Evolutionary conservation across 768 basidiomycete genomes (phyloP).

Genomic region (Suillus spraguei): DNA sequence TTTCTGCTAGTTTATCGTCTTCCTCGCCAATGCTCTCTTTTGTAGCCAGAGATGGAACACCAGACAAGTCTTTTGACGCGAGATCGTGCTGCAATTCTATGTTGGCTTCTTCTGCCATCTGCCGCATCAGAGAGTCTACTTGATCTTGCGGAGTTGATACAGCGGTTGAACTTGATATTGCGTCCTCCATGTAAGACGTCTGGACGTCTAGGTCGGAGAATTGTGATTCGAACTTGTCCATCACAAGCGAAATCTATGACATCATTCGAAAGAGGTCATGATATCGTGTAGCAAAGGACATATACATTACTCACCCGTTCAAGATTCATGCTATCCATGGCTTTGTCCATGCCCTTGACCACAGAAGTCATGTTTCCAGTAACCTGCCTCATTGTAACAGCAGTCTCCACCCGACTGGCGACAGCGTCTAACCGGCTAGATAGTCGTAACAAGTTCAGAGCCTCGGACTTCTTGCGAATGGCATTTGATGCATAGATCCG

Average conservation of each 20-base stretch:
- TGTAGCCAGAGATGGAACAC: constrained; percentile 56
- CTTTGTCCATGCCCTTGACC: constrained; percentile 97
- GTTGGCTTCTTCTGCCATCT: constrained; percentile 96
- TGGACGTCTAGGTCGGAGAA: constrained; percentile 98
- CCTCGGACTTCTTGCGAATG: constrained; percentile 96
- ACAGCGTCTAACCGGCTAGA: constrained; percentile 96
- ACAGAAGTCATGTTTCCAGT: constrained; percentile 97
- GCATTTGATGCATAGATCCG: constrained; percentile 98
- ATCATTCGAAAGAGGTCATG: constrained; percentile 1
- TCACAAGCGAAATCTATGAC: constrained; percentile 89
- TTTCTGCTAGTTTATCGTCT: constrained; percentile 80
- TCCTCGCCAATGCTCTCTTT: constrained; percentile 69
- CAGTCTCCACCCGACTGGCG: constrained; percentile 95
- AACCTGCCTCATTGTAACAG: constrained; percentile 96
- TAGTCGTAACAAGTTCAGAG: constrained; percentile 87
- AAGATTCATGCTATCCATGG: constrained; percentile 99
- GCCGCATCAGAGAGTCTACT: constrained; percentile 87
- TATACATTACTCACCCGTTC: constrained; percentile 67
- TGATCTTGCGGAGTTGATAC: constrained; percentile 96
- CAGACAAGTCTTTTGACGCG: constrained; percentile 58
- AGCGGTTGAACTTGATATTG: constrained; percentile 92
- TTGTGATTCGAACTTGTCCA: constrained; percentile 99
- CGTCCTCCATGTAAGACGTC: constrained; percentile 97
- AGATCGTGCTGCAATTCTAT: constrained; percentile 94
- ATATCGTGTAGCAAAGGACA: background rate